Base-by-base conservation (phyloP, 2,329 filamentous ascomycete species). In the Aspergillus amoenus region DNA sequence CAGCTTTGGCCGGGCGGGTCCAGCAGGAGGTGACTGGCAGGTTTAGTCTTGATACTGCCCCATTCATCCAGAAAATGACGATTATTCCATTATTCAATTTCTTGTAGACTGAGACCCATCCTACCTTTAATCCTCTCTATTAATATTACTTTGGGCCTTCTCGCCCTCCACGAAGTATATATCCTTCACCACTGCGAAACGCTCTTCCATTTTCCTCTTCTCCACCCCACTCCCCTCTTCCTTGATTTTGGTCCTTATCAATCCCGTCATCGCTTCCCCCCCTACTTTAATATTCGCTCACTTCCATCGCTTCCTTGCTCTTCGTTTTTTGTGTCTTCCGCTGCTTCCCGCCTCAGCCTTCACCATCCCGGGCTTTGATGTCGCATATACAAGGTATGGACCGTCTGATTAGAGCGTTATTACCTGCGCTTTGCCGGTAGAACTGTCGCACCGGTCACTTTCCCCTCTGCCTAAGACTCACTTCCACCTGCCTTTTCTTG, bases 331-430 rank as follows among this genome's bases (percentile, higher is more conserved):
- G 40, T 32, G 58, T 52, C 43, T 22, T 21, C 48, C 39, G 39
- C 48, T 21, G 32, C 43, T 21, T 47, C 32, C 51, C 34, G 42
- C 41, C 30, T 40, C 32, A 30, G 21, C 51, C 24, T 41, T 40
- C 24, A 15, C 46, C 11, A 17, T 45, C 22, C 46, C 27, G 46
- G 48, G 47, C 34, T 58, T 62, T 60, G 60, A 65, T 65, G 63
- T 65, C 58, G 61, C 59, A 55, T 57, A 42, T 50, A 43, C 58
- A 62, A 62, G 61, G 63, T 65, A 64, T 43, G 63, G 52, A 39
- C 30, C 48, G 24, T 40, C 41, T 46, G 32, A 8, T 21, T 39
- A 8, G 5, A 51, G 43, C 41, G 32, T 42, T 42, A n/a, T 41
- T 51, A 21, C 46, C 45, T 53, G 18, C 48, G 21, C 32, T 34